Evolutionary conservation across 768 basidiomycete species (phyloP).

Genomic region (Cubamyces lactineus): DNA sequence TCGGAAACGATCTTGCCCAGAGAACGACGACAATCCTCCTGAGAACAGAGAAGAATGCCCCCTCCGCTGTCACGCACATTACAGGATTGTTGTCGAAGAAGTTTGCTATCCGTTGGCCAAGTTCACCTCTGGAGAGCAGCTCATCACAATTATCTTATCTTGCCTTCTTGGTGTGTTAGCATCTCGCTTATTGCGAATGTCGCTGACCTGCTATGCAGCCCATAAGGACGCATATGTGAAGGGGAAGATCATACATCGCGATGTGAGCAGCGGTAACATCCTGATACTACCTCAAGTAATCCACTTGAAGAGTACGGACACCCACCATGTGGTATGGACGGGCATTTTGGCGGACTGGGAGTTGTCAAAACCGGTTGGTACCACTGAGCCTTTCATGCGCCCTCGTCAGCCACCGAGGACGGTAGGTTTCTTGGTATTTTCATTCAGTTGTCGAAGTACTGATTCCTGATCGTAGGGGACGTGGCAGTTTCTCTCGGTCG

Average conservation of each 20-base stretch:
- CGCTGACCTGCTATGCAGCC: background rate
- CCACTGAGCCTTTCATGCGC: too few relatives aligned
- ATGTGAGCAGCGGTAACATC: conserved; percentile 15
- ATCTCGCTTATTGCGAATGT: too few relatives aligned
- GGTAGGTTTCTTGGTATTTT: background rate
- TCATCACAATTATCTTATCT: background rate
- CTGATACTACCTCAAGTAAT: conserved; percentile 2
- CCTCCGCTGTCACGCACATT: background rate
- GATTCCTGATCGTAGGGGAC: too few relatives aligned
- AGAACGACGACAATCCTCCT: background rate
- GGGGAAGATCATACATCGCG: conserved; percentile 4
- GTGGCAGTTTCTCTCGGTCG: too few relatives aligned
- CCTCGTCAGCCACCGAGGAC: too few relatives aligned
- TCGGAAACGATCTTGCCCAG: background rate
- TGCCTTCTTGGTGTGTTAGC: background rate
- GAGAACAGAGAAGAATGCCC: background rate
- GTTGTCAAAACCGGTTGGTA: too few relatives aligned
- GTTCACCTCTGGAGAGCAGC: background rate
- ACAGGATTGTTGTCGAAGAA: conserved; percentile 10
- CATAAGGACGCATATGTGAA: background rate
- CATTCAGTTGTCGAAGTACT: too few relatives aligned
- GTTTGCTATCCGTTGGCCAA: background rate
- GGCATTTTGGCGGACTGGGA: too few relatives aligned
- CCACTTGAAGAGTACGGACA: background rate
- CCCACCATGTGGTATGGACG: too few relatives aligned